A percentile compares a stretch with the other conserved stretches of the same genome.
Evolutionary conservation across 2,329 filamentous ascomycete genomes (phyloP).

Genomic region (Graphilbum ipis-grandicollis): DNA sequence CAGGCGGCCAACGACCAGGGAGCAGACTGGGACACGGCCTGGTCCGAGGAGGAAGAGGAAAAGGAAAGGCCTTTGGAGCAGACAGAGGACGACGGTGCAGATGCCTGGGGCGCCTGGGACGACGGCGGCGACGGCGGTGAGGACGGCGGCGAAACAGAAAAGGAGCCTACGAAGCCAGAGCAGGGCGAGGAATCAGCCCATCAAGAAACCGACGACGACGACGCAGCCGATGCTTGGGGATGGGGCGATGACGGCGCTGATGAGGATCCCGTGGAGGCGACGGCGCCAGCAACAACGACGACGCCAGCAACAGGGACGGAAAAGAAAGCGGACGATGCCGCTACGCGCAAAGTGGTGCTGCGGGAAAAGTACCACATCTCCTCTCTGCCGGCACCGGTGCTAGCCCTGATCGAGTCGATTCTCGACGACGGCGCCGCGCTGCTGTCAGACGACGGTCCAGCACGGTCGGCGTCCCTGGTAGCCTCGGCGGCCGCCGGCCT

Average conservation of each 20-base stretch:
- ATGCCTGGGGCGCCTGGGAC: constrained; percentile 19
- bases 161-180: constrained; percentile 1
- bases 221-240: constrained; percentile 57
- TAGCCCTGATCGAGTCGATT: constrained; percentile 44
- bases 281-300: constrained; percentile 19
- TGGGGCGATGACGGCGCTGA: constrained; percentile 40
- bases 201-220: constrained; percentile 27
- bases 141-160: constrained; percentile 9
- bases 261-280: constrained; percentile 21
- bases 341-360: constrained; percentile 52
- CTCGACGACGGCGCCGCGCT: constrained; percentile 45
- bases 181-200: constrained; percentile 13
- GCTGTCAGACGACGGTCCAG: constrained; percentile 32
- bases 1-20: constrained; percentile 18
- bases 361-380: constrained; percentile 81
- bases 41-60: constrained; percentile 51
- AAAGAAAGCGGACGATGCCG: background rate
- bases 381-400: constrained; percentile 64
- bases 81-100: constrained; percentile 17
- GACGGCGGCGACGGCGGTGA: constrained; percentile 18
- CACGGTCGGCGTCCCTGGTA: constrained; percentile 35
- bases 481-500: constrained; percentile 50
- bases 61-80: constrained; percentile 11
- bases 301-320: constrained; percentile 2
- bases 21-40: constrained; percentile 61